These are phyloP conservation scores for Raphanus raphanistrum DNA, from an alignment of 345 rosid genomes.

Conservation along the genomic window DNA sequence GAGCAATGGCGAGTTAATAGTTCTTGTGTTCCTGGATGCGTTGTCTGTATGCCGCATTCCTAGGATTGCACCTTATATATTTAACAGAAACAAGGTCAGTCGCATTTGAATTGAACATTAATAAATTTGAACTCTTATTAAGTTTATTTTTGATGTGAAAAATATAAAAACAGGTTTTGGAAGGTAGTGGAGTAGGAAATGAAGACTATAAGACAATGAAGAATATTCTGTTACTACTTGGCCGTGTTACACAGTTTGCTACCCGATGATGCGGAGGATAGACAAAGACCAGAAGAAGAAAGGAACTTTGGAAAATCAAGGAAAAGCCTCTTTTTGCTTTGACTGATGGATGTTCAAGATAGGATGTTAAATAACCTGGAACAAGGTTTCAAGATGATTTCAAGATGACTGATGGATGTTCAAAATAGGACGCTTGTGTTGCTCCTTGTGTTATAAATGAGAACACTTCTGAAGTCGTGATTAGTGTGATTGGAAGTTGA, in stretches of 20 bases:
- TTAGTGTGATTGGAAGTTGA: conserved; percentile 15
- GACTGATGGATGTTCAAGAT: not conserved
- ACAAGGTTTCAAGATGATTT: not conserved
- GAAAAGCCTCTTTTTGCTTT: not conserved
- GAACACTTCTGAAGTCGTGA: not conserved
- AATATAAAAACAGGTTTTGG: conserved; percentile 52
- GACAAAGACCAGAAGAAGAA: not conserved
- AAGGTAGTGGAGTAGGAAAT: conserved; percentile 55
- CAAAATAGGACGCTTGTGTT: not conserved
- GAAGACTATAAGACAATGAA: conserved; percentile 86
- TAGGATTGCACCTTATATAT: conserved; percentile 53
- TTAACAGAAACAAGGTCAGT: conserved; percentile 40
- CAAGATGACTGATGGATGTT: not conserved
- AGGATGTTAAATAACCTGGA: not conserved
- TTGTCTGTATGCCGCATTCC: conserved; percentile 74
- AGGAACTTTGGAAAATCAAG: not conserved
- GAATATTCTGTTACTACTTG: conserved; percentile 76
- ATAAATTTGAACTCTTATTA: no score
- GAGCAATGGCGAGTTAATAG: conserved; percentile 85
- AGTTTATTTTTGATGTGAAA: not conserved
- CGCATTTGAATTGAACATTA: not conserved
- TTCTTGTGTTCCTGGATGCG: conserved; percentile 70
- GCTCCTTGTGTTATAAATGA: not conserved
- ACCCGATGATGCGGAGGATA: conserved; percentile 58
- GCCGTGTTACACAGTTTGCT: conserved; percentile 68